Evolutionary conservation across 345 rosid genomes (phyloP).

Genomic region (Arabidopsis suecica): DNA sequence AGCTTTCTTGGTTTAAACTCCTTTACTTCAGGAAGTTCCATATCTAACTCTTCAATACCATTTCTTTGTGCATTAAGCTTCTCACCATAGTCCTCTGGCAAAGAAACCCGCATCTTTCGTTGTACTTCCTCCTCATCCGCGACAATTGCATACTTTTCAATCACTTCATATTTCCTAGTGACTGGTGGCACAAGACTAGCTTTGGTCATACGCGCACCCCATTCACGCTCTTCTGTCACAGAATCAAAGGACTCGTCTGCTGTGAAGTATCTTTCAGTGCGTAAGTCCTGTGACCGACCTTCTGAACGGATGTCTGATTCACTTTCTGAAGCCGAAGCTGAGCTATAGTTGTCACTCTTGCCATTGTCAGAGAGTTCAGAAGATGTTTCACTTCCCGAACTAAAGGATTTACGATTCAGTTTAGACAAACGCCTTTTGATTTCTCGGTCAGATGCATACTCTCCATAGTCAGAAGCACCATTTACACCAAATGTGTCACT

Average conservation of each 20-base stretch:
- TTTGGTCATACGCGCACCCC: slow-evolving; percentile 99
- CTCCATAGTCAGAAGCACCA: slow-evolving; percentile 69
- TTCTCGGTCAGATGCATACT: slow-evolving; percentile 91
- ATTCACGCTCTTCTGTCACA: slow-evolving; percentile 88
- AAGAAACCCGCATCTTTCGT: slow-evolving; percentile 85
- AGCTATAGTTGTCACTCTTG: slow-evolving; percentile 67
- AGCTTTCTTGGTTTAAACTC: slow-evolving; percentile 91
- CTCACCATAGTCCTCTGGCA: slow-evolving; percentile 97
- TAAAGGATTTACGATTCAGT: slow-evolving; percentile 78
- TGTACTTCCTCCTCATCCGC: slow-evolving; percentile 92
- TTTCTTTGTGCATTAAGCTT: slow-evolving; percentile 87
- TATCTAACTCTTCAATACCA: slow-evolving; percentile 92
- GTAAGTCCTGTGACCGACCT: slow-evolving; percentile 61
- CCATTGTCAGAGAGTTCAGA: slow-evolving; percentile 76
- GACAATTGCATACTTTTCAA: slow-evolving; percentile 77
- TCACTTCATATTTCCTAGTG: slow-evolving; percentile 95
- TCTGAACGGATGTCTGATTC: slow-evolving; percentile 76
- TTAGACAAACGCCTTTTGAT: slow-evolving; percentile 82
- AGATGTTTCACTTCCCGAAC: slow-evolving; percentile 94
- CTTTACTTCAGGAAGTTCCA: slow-evolving; percentile 99
- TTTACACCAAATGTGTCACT: slow-evolving; percentile 55
- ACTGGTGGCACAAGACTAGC: slow-evolving; percentile 98
- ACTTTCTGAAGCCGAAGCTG: slow-evolving; percentile 88
- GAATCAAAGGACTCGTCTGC: slow-evolving; percentile 68
- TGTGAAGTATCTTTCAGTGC: slow-evolving; percentile 61